Evolutionary conservation across 2,329 filamentous ascomycete species (phyloP).

Genomic region (Colletotrichum orchidophilum): DNA sequence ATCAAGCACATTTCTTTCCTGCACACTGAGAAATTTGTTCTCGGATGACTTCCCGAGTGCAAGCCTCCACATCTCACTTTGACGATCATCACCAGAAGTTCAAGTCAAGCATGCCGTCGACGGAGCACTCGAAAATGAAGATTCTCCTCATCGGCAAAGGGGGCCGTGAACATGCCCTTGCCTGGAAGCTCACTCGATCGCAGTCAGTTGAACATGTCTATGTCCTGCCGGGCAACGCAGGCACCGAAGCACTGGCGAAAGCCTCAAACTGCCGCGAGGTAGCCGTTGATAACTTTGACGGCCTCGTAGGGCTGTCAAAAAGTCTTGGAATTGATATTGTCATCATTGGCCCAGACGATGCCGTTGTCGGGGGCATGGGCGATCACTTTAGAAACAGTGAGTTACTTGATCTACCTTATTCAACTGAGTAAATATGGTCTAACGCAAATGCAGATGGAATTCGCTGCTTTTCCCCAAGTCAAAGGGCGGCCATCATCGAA

Average conservation of each 20-base stretch:
- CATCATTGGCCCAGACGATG: constrained; percentile 90
- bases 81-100: not conserved
- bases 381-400: constrained; percentile 73
- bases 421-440: not conserved
- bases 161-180: constrained; percentile 91
- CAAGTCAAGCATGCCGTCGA: not conserved
- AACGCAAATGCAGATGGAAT: constrained; percentile 64
- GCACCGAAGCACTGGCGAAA: constrained; percentile 74
- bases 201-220: constrained; percentile 79
- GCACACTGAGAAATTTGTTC: not conserved
- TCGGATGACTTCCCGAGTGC: not conserved
- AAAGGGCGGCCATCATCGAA: constrained; percentile 88
- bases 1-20: not conserved
- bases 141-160: constrained; percentile 93
- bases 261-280: constrained; percentile 76
- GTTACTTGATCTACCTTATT: not conserved
- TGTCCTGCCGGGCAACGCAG: constrained; percentile 83
- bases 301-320: constrained; percentile 79
- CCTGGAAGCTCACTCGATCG: constrained; percentile 92
- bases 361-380: constrained; percentile 91
- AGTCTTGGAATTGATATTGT: constrained; percentile 81
- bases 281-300: constrained; percentile 79
- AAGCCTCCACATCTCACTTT: not conserved
- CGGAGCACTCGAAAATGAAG: constrained; percentile 51
- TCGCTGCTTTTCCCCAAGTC: constrained; percentile 85